Evolutionary conservation across 2,329 filamentous ascomycete species (phyloP).

Genomic region (Tolypocladium cylindrosporum): DNA sequence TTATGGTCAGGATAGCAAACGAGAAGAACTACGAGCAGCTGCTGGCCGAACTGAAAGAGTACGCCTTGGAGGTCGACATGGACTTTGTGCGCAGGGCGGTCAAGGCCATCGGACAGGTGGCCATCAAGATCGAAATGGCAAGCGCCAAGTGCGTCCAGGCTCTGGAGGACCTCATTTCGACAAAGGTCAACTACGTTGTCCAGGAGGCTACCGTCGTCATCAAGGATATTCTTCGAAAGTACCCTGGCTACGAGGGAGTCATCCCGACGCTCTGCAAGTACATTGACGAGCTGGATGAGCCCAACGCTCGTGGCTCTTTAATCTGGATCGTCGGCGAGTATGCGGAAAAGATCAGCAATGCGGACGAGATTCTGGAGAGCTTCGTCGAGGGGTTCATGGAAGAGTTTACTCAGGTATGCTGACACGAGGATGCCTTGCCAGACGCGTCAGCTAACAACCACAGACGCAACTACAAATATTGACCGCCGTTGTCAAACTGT

Average conservation of each 20-base stretch:
- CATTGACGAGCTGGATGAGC: slow-evolving; percentile 94
- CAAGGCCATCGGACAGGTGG: slow-evolving; percentile 93
- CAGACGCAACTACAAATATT: slow-evolving; percentile 97
- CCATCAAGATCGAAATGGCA: slow-evolving; percentile 94
- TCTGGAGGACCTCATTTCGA: slow-evolving; percentile 85
- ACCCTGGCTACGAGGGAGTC: slow-evolving; percentile 94
- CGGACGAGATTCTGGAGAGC: slow-evolving; percentile 81
- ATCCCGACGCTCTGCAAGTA: slow-evolving; percentile 94
- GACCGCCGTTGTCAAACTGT: slow-evolving; percentile 93
- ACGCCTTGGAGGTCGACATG: slow-evolving; percentile 97
- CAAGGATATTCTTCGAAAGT: slow-evolving; percentile 96
- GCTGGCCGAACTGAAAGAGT: slow-evolving; percentile 89
- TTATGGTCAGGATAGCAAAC: slow-evolving; percentile 98
- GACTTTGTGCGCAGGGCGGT: slow-evolving; percentile 93
- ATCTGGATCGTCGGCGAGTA: slow-evolving; percentile 99
- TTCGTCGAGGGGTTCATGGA: slow-evolving; percentile 95
- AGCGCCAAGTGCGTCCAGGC: slow-evolving; percentile 95
- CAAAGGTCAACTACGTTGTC: slow-evolving; percentile 98
- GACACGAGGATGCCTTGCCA: too few relatives aligned
- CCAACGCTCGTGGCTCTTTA: slow-evolving; percentile 76
- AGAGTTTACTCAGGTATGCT: slow-evolving; percentile 79
- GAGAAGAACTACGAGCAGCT: slow-evolving; percentile 94
- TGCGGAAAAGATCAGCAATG: slow-evolving; percentile 97
- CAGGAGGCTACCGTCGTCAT: slow-evolving; percentile 98
- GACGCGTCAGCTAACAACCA: background rate